Evolutionary conservation across 768 basidiomycete genomes (phyloP).

Genomic region (Rhodotorula sphaerocarpa): DNA sequence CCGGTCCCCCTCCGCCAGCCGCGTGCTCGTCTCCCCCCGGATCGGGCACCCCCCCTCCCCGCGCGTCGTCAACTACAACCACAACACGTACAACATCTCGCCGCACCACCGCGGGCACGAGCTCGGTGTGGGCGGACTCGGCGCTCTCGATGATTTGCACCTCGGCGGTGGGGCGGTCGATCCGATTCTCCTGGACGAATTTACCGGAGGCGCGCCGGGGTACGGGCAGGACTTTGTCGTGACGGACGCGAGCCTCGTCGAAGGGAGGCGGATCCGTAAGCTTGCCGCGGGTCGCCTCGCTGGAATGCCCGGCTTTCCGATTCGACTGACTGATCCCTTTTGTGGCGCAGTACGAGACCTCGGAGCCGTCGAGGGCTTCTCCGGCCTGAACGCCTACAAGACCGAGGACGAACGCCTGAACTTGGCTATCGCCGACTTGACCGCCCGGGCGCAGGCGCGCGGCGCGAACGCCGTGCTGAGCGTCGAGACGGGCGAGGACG

Average conservation of each 20-base stretch:
- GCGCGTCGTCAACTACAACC: slow-evolving; percentile 23
- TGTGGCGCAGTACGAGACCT: slow-evolving; percentile 1
- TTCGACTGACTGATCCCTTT: neutral
- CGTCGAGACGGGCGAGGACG: slow-evolving; percentile 21
- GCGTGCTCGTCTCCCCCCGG: neutral
- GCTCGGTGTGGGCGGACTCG: neutral
- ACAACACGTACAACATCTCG: slow-evolving; percentile 20
- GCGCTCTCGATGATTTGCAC: neutral
- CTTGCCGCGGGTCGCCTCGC: too few relatives aligned
- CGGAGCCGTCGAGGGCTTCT: slow-evolving; percentile 16
- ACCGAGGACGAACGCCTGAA: slow-evolving; percentile 12
- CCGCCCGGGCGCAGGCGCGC: neutral
- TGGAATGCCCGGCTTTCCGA: too few relatives aligned
- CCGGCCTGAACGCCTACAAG: neutral
- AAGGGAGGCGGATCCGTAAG: neutral
- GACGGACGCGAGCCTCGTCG: slow-evolving; percentile 3
- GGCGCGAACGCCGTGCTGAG: slow-evolving; percentile 16
- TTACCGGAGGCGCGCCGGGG: too few relatives aligned
- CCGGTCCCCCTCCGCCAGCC: neutral
- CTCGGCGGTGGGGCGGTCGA: slow-evolving; percentile 1
- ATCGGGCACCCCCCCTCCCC: neutral
- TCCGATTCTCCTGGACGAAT: neutral
- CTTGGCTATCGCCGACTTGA: slow-evolving; percentile 14
- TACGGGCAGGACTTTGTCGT: slow-evolving; percentile 5
- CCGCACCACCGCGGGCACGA: neutral